phyloP scores from a whole-genome alignment of 108 stramenopile species.

The Mediolabrus comicus region DNA sequence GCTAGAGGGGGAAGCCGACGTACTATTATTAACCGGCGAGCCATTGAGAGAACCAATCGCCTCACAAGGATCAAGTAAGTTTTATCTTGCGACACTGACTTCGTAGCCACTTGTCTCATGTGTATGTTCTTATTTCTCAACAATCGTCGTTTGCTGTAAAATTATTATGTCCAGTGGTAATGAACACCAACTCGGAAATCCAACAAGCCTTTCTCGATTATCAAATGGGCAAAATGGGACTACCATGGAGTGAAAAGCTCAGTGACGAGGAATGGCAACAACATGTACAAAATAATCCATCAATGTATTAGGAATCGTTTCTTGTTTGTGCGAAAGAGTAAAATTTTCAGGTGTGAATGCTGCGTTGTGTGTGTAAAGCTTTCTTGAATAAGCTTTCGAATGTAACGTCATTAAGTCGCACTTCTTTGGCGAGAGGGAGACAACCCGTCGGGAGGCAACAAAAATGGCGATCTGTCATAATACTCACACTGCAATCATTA shows the following conservation, averaged over 20 bases:
- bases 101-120: too few relatives aligned
- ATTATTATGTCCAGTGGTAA: too few relatives aligned
- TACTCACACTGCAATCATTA: background rate
- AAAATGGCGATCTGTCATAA: background rate
- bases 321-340: background rate
- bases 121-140: too few relatives aligned
- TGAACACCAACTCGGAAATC: conserved; percentile 66
- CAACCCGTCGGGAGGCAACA: background rate
- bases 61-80: conserved; percentile 65
- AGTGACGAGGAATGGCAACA: conserved; percentile 72
- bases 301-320: conserved; percentile 32
- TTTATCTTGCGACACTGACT: too few relatives aligned
- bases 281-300: conserved; percentile 64
- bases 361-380: background rate
- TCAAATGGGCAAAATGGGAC: conserved; percentile 67
- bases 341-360: background rate
- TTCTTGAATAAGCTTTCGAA: too few relatives aligned
- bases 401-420: background rate
- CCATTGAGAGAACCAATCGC: conserved; percentile 71
- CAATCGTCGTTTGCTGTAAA: too few relatives aligned
- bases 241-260: conserved; percentile 66
- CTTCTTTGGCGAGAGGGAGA: background rate
- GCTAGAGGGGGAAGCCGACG: conserved; percentile 46
- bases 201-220: conserved; percentile 71
- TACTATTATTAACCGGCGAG: conserved; percentile 62